Evolutionary conservation across 805 yeast species (phyloP), one percentile per base, ranked within the genome.

Genomic region (Pichia kluyveri): DNA sequence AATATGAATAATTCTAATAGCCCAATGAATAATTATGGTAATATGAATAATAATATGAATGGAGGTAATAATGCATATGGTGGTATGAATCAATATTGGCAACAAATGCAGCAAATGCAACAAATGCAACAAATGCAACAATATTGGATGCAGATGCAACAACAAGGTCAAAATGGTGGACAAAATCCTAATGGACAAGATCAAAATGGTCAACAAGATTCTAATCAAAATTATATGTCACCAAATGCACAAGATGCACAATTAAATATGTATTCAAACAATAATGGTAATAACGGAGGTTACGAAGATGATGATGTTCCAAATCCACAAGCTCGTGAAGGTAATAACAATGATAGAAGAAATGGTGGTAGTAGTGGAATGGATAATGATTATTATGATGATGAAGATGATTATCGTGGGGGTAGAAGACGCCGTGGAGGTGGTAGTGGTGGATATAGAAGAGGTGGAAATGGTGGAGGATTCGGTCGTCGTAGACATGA

Each of bases 51-150:
- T 32, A 47, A 36, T 17, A 38, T 27, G 38, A 40, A 30, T 36
- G 23, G 28, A 11, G 42, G 60, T 63, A 60, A 59, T 63, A 65
- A 60, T 44, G 69, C 67, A 56, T 34, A 34, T 34, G 37, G 37
- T 10, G 37, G 37, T 36, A 78, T 76, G 67, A 61, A 59, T 38
- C 77, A 73, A 54, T 77, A 76, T 53, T 81, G 85, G 83, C 73
- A 73, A 58, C 77, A 77, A 70, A 69, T 73, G 60, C 75, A 69
- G 52, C 66, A 62, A 48, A 58, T 61, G 59, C 64, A 51, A 38
- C 53, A 60, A 41, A 60, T 61, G 68, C 66, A 62, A 49, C 67
- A 61, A 53, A 55, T 55, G 58, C 62, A 60, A 49, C 58, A 53
- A 46, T 56, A 54, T 48, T 56, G 53, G 54, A 42, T 41, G 48